Base-by-base conservation (phyloP, 1,284 basidiomycete genomes). In the Puccinia hordei region DNA sequence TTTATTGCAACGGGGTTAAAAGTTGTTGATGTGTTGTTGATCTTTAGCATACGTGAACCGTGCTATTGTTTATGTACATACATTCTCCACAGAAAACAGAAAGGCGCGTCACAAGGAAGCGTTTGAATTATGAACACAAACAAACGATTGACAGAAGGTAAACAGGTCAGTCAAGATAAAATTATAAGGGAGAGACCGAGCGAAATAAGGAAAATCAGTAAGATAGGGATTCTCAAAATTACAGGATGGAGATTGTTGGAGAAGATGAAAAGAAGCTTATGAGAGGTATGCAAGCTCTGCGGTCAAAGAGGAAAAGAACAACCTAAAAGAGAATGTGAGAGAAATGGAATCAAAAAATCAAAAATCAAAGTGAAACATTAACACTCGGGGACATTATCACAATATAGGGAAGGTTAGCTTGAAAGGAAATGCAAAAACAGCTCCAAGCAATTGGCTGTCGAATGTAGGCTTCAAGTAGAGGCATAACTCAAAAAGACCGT, bases 401-500 rank as follows among this genome's bases (percentile, higher is more conserved):
- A 65, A 55, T n/a, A 55, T 49, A 49, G 17, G n/a, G 35, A 38
- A 65, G 38, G 10, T 41, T 33, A 10, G 38, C 35, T 41, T 41
- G 19, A 41, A n/a, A 41, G 38, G 35, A 38, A 22, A 65, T 41
- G 19, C 35, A 65, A 65, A 65, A 65, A 65, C n/a, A 55, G 61
- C 22, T 44, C 19, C 38, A 41, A 41, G 61, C 35, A 22, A 35
- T 24, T 44, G 22, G 38, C 3, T 44, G 22, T 22, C 3, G 10
- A 59, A 30, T 10, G 24, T 22, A n/a, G 41, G 22, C 15, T 38
- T 65, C 46, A 76, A 17, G 74, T 66, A 5, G 74, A 76, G 8
- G 74, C 74, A 53, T 76, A 76, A 41, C 74, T 76, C 33, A 76
- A 41, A 44, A 76, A 76, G 33, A 76, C 55, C 22, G 74, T 76